A percentile compares a stretch with the other conserved stretches of the same genome.
Conservation (phyloP, 805 yeast species). For the Starmera quercuum region DNA sequence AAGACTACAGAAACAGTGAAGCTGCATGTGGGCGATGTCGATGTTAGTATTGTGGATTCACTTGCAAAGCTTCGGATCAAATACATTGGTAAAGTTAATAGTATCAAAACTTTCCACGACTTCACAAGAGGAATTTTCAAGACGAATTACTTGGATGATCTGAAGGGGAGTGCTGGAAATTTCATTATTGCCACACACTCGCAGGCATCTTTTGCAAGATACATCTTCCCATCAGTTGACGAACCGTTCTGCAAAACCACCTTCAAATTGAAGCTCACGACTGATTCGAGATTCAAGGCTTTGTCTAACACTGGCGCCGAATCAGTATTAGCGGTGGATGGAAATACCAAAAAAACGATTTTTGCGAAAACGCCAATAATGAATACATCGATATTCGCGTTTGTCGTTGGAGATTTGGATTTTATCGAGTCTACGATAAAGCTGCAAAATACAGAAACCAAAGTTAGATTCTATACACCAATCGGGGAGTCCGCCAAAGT, state of each 20-base stretch:
- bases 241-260: slow-evolving; percentile 50
- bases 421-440: slow-evolving; percentile 30
- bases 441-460: slow-evolving; percentile 24
- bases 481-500: slow-evolving; percentile 42
- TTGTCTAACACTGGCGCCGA: slow-evolving; percentile 40
- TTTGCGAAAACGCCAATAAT: slow-evolving; percentile 53
- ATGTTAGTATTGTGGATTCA: slow-evolving; percentile 14
- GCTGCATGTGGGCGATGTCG: slow-evolving; percentile 20
- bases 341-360: slow-evolving; percentile 22
- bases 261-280: slow-evolving; percentile 40
- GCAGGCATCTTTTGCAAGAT: slow-evolving; percentile 59
- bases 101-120: slow-evolving; percentile 46
- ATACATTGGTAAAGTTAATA: slow-evolving; percentile 45
- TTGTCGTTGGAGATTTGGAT: slow-evolving; percentile 63
- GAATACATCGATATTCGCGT: slow-evolving; percentile 58
- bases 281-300: slow-evolving; percentile 37
- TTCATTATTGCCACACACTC: slow-evolving; percentile 61
- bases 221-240: slow-evolving; percentile 63
- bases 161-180: slow-evolving; percentile 41
- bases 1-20: slow-evolving; percentile 31
- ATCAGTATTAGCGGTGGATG: slow-evolving; percentile 18
- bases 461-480: slow-evolving; percentile 49
- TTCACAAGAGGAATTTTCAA: slow-evolving; percentile 60
- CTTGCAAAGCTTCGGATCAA: slow-evolving; percentile 19
- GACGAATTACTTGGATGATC: slow-evolving; percentile 50